Base-by-base conservation (phyloP, 2,329 filamentous ascomycete species). In the Colletotrichum somersetense region DNA sequence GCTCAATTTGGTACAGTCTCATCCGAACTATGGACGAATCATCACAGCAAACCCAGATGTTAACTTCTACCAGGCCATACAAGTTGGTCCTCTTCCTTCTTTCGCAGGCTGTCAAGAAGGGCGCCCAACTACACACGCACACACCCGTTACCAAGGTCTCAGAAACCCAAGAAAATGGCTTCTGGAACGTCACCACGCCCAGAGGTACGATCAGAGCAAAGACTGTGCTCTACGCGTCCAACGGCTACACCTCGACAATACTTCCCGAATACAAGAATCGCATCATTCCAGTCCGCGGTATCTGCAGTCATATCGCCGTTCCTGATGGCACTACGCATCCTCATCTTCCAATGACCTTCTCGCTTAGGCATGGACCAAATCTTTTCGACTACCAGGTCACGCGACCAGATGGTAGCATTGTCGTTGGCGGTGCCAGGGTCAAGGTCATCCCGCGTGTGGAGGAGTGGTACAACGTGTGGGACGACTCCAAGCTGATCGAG, bases 171-270 rank as follows among this genome's bases (percentile, higher is more conserved):
- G 74, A 76, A 0, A 58, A 73, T 7, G 75, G 77, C 0, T 70
- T 62, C 10, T 77, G 77, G 65, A 74, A 53, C 12, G 26, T 77
- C 1, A 77, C 83, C 12, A 92, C 90, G 3, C 77, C 83, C 0
- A 85, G 90, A 26, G 91, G 91, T 14, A 77, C 73, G 0, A 85
- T 91, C 64, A 78, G 75, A 12, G 84, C 91, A 1, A 83, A 81
- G 35, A 86, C 85, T 44, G 83, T 93, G 18, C 81, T 93, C 23
- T 84, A 92, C 55, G 91, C 91, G 20, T 92, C 89, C 1, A 93
- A 93, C 75, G 91, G 83, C 16, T 93, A 92, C 78, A 92, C 90
- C 0, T 87, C 89, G 1, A 85, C 87, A 16, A 78, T 93, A 7
- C 81, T 91, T 1, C 90, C 90, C 0, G 78, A 85, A 66, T 92